phyloP scores from a whole-genome alignment of 768 basidiomycete species.

The Artomyces pyxidatus region DNA sequence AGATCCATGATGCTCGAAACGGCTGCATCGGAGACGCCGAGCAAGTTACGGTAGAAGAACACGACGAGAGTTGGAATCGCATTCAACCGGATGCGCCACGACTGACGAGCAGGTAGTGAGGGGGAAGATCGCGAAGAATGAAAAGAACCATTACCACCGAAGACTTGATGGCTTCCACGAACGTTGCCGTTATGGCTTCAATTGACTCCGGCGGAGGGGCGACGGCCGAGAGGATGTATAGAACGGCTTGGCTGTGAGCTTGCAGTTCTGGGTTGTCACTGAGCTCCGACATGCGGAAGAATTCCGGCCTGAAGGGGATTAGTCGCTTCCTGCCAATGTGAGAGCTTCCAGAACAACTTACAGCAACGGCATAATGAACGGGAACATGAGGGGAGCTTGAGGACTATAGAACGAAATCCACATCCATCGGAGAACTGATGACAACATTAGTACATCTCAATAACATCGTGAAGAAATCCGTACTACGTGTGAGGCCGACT shows the following conservation, averaged over 20 bases:
- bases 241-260: conserved; percentile 67
- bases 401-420: conserved; percentile 71
- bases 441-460: conserved; percentile 1
- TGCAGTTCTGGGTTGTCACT: conserved; percentile 82
- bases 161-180: conserved; percentile 66
- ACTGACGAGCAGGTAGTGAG: conserved; percentile 35
- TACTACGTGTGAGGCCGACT: conserved; percentile 78
- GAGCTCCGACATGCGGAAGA: conserved; percentile 84
- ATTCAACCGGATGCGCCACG: conserved; percentile 86
- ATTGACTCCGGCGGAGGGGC: conserved; percentile 64
- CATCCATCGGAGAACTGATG: conserved; percentile 70
- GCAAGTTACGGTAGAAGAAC: conserved; percentile 85
- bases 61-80: conserved; percentile 82
- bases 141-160: conserved; percentile 46
- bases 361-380: conserved; percentile 72
- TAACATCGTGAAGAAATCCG: conserved; percentile 20
- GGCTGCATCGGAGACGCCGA: conserved; percentile 61
- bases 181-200: conserved; percentile 48
- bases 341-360: conserved; percentile 27
- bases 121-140: conserved; percentile 4
- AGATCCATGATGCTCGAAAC: conserved; percentile 74
- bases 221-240: conserved; percentile 77
- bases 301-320: conserved; percentile 56
- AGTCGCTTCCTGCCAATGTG: conserved; percentile 6
- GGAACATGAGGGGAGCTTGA: conserved; percentile 68